Evolutionary conservation across 202 grass and related monocot genomes (phyloP), one percentile per base, ranked within the genome.

Genomic region (Digitaria exilis): DNA sequence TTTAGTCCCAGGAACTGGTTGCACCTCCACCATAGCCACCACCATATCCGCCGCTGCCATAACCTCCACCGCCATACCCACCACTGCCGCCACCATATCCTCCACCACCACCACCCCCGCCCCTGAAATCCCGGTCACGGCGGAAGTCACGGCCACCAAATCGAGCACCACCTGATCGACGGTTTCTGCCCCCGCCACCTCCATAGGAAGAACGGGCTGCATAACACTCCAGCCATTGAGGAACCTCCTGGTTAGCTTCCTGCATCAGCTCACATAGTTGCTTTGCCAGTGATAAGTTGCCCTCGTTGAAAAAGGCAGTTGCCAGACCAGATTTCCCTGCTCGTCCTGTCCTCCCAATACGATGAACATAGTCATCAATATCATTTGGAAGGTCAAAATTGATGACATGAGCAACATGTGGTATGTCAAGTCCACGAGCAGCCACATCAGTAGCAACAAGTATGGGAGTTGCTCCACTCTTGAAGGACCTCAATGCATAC

Each of bases 381-480:
- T 98, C 96, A 83, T 98, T 98, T 61, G 96, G 96, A 34, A 98
- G 87, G 73, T 98, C 96, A 83, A 98, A 98, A 84, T 98, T 98
- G 64, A 98, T 85, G 21, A 98, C 96, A 52, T 98, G 96, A 8
- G 96, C 82, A 48, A 98, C 93, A 83, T 98, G 87, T 16, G 95
- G 95, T 54, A 98, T 98, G 82, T 98, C 95, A 56, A 98, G 87
- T 34, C 95, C 95, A 80, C 95, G 95, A 9, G 95, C 95, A 68
- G 95, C 95, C 26, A 98, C 95, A 78, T 98, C 95, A 28, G 92
- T 95, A 34, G 95, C 95, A 54, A 98, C 92, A 18, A 98, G 82
- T 55, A 98, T 95, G 19, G 92, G 92, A 65, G 92, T 92, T 79
- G 71, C 77, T 45, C 95, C 95, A 54, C 87, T 98, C 82, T 98